A percentile compares a stretch with the other conserved stretches of the same genome.
Conservation (phyloP, 164 flowering plant species). For the Magnolia changhungtana region DNA sequence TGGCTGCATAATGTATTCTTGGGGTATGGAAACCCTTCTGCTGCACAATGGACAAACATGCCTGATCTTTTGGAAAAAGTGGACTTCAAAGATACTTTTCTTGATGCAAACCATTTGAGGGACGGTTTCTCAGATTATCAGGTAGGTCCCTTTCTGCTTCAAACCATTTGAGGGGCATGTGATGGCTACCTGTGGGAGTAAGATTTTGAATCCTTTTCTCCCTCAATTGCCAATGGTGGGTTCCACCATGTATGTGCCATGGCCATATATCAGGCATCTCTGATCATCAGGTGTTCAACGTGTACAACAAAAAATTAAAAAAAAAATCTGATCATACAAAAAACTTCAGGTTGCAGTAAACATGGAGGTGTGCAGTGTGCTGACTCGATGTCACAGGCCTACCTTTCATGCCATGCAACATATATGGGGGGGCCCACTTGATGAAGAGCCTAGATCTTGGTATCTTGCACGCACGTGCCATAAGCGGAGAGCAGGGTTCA, state of each 20-base stretch:
- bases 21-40: conserved; percentile 98
- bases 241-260: not conserved
- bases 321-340: too few species aligned
- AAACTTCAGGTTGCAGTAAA: not conserved
- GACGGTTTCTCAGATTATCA: conserved; percentile 67
- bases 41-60: conserved; percentile 97
- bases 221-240: not conserved
- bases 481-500: too few species aligned
- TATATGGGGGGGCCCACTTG: too few species aligned
- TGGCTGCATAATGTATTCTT: conserved; percentile 93
- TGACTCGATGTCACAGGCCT: not conserved
- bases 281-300: too few species aligned
- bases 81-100: conserved; percentile 94
- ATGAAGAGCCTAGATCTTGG: too few species aligned
- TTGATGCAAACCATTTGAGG: conserved; percentile 75
- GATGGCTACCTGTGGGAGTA: not conserved
- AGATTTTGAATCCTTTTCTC: not conserved
- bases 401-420: not conserved
- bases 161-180: not conserved
- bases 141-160: conserved; percentile 36
- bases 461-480: too few species aligned
- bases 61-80: conserved; percentile 79
- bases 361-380: not conserved
- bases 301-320: too few species aligned
- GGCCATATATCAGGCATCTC: not conserved